phyloP scores from a whole-genome alignment of 352 stramenopile species.

The Phytophthora aleatoria region DNA sequence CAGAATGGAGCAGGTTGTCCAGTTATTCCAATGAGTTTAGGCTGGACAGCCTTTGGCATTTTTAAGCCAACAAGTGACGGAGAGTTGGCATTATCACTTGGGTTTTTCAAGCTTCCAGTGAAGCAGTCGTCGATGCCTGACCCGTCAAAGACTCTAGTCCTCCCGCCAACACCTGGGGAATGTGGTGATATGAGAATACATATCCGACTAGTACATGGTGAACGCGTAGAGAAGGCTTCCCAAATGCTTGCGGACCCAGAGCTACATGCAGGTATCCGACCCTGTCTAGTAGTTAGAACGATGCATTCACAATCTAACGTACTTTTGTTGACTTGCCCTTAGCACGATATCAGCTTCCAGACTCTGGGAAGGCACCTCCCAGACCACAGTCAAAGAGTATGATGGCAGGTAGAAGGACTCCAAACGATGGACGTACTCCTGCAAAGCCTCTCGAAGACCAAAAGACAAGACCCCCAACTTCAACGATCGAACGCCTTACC shows the following conservation, averaged over 20 bases:
- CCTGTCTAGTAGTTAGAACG: background rate
- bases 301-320: slow-evolving; percentile 2
- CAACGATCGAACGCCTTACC: background rate
- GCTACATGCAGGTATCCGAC: slow-evolving; percentile 32
- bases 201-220: slow-evolving; percentile 43
- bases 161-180: slow-evolving; percentile 9
- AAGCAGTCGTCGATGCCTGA: slow-evolving; percentile 48
- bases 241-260: slow-evolving; percentile 46
- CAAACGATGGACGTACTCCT: slow-evolving; percentile 1
- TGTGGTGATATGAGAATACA: slow-evolving; percentile 34
- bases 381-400: slow-evolving; percentile 18
- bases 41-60: slow-evolving; percentile 47
- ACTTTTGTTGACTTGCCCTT: background rate
- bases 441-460: slow-evolving; percentile 6
- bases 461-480: slow-evolving; percentile 3
- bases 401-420: slow-evolving; percentile 11
- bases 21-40: slow-evolving; percentile 31
- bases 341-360: slow-evolving; percentile 28
- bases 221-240: slow-evolving; percentile 28
- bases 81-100: slow-evolving; percentile 24
- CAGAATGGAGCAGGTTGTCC: slow-evolving; percentile 12
- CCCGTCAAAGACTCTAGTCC: slow-evolving; percentile 37
- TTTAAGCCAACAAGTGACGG: slow-evolving; percentile 27
- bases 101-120: slow-evolving; percentile 48
- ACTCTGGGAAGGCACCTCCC: slow-evolving; percentile 3